Base-by-base conservation (phyloP, 129 eudicot species). In the Glebionis coronaria region DNA sequence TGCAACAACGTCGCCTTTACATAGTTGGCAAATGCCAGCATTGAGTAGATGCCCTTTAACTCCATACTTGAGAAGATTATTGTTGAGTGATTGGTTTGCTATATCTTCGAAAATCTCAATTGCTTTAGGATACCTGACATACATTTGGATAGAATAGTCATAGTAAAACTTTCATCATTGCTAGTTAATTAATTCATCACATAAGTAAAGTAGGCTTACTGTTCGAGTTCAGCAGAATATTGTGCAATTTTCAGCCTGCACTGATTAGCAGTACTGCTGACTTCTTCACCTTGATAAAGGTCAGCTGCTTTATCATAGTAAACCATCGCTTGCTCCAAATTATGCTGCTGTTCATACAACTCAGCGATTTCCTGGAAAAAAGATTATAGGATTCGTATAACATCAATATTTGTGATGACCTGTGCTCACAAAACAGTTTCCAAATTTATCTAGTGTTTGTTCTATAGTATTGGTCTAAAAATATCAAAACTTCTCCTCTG, bases 281-380 rank as follows among this genome's bases (percentile, higher is more conserved):
- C 86, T 53, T 86, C 88, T 81, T 83, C 88, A 67, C 88, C 83
- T 78, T 83, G 79, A 64, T 67, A 86, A 45, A 83, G 79, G 72
- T 86, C 86, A 51, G 86, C 76, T 63, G 93, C 84, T 78, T 77
- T 83, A 61, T 86, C 88, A 80, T 70, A 83, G 64, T 79, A 86
- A 56, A 72, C 82, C 65, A 83, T 81, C 12, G 86, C 86, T 70
- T 78, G 62, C 71, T 89, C 94, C 71, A 86, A 72, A 69, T 82
- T 79, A 23, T 80, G 81, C 21, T 81, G 90, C 12, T 68, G 78
- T 80, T 86, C 96, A 63, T 75, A 83, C 71, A 89, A 61, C 61
- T 86, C 94, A 11, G 94, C 94, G 45, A 89, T 89, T 81, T 89
- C 96, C 96, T 88, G 80, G 67, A 61, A 12, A 57, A 61, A 12